Conservation (phyloP, 2,329 filamentous ascomycete species). For the Neoascochyta sp. region DNA sequence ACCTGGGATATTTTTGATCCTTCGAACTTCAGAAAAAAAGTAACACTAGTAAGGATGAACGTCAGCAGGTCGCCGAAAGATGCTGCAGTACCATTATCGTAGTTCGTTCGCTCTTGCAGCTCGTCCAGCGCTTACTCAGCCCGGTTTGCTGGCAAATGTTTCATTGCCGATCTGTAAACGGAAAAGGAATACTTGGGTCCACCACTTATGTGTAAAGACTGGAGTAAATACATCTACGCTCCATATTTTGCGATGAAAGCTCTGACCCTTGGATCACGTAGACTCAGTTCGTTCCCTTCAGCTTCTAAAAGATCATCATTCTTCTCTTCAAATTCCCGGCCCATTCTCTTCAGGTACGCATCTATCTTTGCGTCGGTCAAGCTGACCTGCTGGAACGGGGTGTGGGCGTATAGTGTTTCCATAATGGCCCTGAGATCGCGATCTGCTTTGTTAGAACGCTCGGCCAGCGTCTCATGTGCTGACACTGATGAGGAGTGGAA, state of each 20-base stretch:
- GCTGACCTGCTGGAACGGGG: constrained; percentile 26
- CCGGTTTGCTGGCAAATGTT: too few species aligned
- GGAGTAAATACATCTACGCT: too few species aligned
- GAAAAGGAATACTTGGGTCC: too few species aligned
- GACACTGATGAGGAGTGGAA: constrained; percentile 29
- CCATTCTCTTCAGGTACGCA: constrained; percentile 33
- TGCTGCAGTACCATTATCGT: too few species aligned
- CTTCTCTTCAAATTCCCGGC: constrained; percentile 36
- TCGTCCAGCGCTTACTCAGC: too few species aligned
- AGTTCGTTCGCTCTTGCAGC: too few species aligned
- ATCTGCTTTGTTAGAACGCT: constrained; percentile 38
- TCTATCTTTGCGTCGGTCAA: constrained; percentile 26
- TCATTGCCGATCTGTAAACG: too few species aligned
- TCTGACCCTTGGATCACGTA: constrained; percentile 29
- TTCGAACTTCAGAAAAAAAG: too few species aligned
- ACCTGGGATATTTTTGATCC: too few species aligned
- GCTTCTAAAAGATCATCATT: constrained; percentile 39
- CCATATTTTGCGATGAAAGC: constrained; percentile 34
- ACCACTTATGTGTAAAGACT: too few species aligned
- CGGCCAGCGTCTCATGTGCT: constrained; percentile 33
- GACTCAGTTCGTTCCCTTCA: constrained; percentile 30
- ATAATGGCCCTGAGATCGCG: constrained; percentile 36
- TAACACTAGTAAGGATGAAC: too few species aligned
- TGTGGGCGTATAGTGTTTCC: constrained; percentile 39
- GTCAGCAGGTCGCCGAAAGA: too few species aligned